Percentiles rank a stretch among this genome's conserved stretches.
phyloP scores from a whole-genome alignment of 163 green algal genomes.

The Volvox carteri region DNA sequence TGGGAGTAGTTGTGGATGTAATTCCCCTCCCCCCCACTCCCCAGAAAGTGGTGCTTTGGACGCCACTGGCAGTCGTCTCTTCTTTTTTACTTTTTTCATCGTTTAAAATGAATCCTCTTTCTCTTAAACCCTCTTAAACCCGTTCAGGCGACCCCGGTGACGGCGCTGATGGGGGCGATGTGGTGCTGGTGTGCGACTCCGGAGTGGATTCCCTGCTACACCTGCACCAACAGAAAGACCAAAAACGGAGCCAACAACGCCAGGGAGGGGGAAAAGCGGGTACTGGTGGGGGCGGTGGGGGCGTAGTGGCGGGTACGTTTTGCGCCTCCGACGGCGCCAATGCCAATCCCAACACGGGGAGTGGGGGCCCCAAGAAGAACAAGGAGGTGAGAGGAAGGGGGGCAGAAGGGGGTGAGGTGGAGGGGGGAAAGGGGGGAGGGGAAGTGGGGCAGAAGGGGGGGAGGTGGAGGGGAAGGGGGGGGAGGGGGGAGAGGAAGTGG shows the following conservation, averaged over 20 bases:
- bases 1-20: too few species aligned
- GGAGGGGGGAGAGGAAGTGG: too few species aligned
- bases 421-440: background rate
- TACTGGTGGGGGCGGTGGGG: constrained; percentile 24
- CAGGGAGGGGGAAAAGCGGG: background rate
- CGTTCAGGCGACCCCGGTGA: constrained; percentile 67
- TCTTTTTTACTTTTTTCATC: too few species aligned
- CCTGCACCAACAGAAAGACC: constrained; percentile 82
- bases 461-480: too few species aligned
- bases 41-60: too few species aligned
- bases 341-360: constrained; percentile 81
- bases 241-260: too few species aligned
- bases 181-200: constrained; percentile 84
- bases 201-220: constrained; percentile 81
- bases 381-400: background rate
- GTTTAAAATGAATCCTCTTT: too few species aligned
- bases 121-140: too few species aligned
- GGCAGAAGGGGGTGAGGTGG: background rate
- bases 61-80: too few species aligned
- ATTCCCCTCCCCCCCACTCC: too few species aligned
- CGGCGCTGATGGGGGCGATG: constrained; percentile 80
- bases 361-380: constrained; percentile 74
- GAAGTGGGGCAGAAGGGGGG: too few species aligned
- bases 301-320: background rate
- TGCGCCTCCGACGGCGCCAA: constrained; percentile 64